phyloP scores from a whole-genome alignment of 2,329 filamentous ascomycete species.

The Exophiala bonariae region DNA sequence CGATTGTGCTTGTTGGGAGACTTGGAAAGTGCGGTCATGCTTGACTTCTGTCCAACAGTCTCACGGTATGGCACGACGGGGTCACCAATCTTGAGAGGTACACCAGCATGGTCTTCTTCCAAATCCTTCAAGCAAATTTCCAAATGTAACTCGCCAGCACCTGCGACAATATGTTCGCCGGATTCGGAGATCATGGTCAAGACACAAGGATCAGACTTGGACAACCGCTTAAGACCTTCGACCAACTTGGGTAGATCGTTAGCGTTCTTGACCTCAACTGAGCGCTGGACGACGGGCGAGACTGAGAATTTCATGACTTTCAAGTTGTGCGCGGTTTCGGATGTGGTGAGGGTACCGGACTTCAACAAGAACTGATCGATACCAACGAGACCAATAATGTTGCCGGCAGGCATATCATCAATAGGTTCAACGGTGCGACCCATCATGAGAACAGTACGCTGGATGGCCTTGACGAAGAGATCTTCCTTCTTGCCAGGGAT shows the following conservation, averaged over 20 bases:
- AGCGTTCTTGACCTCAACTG: constrained; percentile 99
- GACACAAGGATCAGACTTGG: constrained; percentile 99
- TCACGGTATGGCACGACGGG: constrained; percentile 99
- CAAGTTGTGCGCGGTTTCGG: constrained; percentile 97
- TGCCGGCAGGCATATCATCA: constrained; percentile 97
- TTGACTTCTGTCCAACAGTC: constrained; percentile 80
- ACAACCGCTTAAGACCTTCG: constrained; percentile 99
- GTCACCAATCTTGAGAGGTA: constrained; percentile 96
- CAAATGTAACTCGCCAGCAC: constrained; percentile 98
- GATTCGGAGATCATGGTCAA: constrained; percentile 85
- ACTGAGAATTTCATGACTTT: constrained; percentile 99
- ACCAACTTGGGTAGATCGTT: constrained; percentile 99
- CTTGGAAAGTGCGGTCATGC: constrained; percentile 97
- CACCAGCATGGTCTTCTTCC: constrained; percentile 97
- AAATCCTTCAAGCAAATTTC: constrained; percentile 99
- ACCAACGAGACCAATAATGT: constrained; percentile 99
- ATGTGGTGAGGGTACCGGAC: constrained; percentile 98
- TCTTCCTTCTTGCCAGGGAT: constrained; percentile 97
- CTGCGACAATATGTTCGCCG: constrained; percentile 98
- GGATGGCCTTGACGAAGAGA: constrained; percentile 98
- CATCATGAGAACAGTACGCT: constrained; percentile 99
- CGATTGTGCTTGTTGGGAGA: constrained; percentile 99
- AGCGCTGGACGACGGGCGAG: constrained; percentile 96
- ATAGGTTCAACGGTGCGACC: constrained; percentile 98
- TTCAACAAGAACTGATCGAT: constrained; percentile 99